phyloP scores from a whole-genome alignment of 2,329 filamentous ascomycete genomes.

The Scortechinia acanthostroma region DNA sequence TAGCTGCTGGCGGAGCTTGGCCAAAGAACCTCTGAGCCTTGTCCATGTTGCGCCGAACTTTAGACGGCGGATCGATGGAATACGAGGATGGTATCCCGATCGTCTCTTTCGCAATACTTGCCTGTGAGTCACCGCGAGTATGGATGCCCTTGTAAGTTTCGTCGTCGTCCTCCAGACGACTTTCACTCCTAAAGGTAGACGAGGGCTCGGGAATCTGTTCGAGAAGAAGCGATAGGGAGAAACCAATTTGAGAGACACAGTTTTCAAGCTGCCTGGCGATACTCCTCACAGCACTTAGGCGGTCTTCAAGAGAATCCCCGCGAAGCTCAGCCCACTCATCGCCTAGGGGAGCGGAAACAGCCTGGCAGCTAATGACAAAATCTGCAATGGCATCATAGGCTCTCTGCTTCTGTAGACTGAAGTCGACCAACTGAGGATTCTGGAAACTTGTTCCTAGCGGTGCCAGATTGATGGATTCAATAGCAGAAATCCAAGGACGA shows the following conservation, averaged over 20 bases:
- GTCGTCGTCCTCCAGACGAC: constrained; percentile 26
- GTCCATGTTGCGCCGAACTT: constrained; percentile 49
- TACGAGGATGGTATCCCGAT: constrained; percentile 54
- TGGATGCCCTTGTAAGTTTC: constrained; percentile 33
- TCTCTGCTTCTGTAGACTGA: constrained; percentile 83
- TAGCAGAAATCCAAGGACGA: constrained; percentile 78
- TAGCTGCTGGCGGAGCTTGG: constrained; percentile 48
- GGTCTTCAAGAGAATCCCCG: constrained; percentile 80
- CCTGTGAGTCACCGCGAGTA: constrained; percentile 14
- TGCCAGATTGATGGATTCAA: constrained; percentile 87
- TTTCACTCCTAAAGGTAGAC: constrained; percentile 40
- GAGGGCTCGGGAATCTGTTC: constrained; percentile 57
- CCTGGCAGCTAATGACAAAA: constrained; percentile 78
- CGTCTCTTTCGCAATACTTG: constrained; percentile 36
- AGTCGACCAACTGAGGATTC: constrained; percentile 73
- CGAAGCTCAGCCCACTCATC: constrained; percentile 95
- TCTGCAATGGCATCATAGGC: constrained; percentile 94
- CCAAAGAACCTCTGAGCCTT: constrained; percentile 64
- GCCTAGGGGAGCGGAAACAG: constrained; percentile 80
- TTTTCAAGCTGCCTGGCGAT: constrained; percentile 77
- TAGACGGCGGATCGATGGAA: constrained; percentile 46
- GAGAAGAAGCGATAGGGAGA: constrained; percentile 78
- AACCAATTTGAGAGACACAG: constrained; percentile 78
- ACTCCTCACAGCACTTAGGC: constrained; percentile 72
- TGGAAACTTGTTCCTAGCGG: constrained; percentile 72